These are phyloP conservation scores for Zizania latifolia DNA, from an alignment of 176 grass and related monocot species.

Conservation along the genomic window DNA sequence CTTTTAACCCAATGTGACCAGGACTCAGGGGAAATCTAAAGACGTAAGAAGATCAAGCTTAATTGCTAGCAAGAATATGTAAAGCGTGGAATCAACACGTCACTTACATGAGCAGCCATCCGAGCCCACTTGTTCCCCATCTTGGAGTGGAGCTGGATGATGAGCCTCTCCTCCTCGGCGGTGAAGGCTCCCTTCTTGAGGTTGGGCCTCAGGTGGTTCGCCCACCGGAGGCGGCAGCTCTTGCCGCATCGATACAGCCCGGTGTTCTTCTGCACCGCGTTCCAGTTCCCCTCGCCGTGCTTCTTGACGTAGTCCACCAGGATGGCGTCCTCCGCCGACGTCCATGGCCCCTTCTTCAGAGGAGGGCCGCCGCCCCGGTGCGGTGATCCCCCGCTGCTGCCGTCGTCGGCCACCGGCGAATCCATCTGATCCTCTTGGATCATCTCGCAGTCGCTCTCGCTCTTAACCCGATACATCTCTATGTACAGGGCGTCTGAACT, in stretches of 20 bases:
- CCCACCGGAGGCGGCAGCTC: conserved; percentile 91
- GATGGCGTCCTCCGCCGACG: conserved; percentile 69
- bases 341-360: conserved; percentile 93
- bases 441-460: conserved; percentile 52
- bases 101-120: conserved; percentile 77
- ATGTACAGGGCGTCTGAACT: conserved; percentile 16
- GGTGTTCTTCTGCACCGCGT: conserved; percentile 88
- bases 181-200: conserved; percentile 85
- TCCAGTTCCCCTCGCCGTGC: conserved; percentile 94
- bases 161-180: conserved; percentile 62
- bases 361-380: conserved; percentile 34
- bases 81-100: conserved; percentile 18
- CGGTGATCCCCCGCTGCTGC: conserved; percentile 47
- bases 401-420: conserved; percentile 42
- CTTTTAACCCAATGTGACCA: conserved; percentile 4
- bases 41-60: conserved; percentile 4
- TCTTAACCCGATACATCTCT: conserved; percentile 46
- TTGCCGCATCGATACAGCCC: conserved; percentile 75
- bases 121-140: conserved; percentile 92
- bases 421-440: conserved; percentile 49
- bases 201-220: conserved; percentile 82
- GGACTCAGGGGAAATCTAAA: not conserved
- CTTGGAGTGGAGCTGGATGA: conserved; percentile 76
- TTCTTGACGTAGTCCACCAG: conserved; percentile 82
- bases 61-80: not conserved